Evolutionary conservation across 768 basidiomycete genomes (phyloP), one percentile per base, ranked within the genome.

Genomic region (Auricularia cornea): DNA sequence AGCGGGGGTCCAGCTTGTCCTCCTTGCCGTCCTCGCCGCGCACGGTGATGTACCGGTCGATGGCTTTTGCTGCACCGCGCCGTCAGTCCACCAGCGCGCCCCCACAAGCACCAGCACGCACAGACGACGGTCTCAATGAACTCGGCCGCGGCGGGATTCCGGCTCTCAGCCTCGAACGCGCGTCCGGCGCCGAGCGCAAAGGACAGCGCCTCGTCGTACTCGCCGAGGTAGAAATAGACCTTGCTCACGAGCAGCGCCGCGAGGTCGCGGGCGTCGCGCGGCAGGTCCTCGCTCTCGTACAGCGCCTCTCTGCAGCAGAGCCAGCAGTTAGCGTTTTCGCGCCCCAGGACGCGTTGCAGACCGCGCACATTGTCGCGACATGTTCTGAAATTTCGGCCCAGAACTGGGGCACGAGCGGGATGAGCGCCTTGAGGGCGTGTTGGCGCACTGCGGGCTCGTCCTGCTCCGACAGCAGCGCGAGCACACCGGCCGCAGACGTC

Each of bases 361-460:
- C 61, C 30, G 66, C 92, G 69, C 73, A 92, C 95, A 98, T 94
- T 64, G 86, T 78, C 35, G 89, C 84, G 69, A 98, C 88, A 72
- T 91, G 86, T 75, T 99, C 97, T 68, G 93, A 94, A 70, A 98
- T 96, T 81, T 99, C 97, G 57, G 96, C 89, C 97, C 97, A 99
- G 76, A 98, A 98, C 69, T 91, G 88, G 41, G 94, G 86, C 6
- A 98, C 93, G 54, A 98, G 83, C 18, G 84, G 78, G 70, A 86
- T 89, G 61, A 99, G 81, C 54, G 88, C 83, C 59, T 84, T 84
- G 69, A 99, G 85, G 28, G 97, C 97, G 80, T 97, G 90, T 69
- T 92, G 86, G 72, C 94, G 92, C 73, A 98, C 88, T 48, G 89
- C 78, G 30, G 86, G 81, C 67, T 95, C 91, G 57, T 77, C 33